Percentiles rank a stretch among this genome's conserved stretches.
These are phyloP conservation scores for Mycena citricolor DNA, from an alignment of 1,284 basidiomycete species.

Conservation along the genomic window DNA sequence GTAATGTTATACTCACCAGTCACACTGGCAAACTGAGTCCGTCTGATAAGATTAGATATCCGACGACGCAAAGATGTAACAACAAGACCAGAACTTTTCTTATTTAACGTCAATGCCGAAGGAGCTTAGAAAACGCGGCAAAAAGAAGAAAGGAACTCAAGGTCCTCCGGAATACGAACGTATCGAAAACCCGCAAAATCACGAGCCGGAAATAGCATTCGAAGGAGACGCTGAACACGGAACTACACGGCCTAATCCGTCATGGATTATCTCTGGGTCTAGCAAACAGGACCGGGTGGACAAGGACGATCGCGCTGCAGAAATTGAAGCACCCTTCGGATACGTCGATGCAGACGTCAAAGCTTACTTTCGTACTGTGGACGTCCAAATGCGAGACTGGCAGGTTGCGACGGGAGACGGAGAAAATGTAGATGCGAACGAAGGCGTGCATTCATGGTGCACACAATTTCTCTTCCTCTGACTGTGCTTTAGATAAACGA, in stretches of 20 bases:
- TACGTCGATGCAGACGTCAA: conserved; percentile 86
- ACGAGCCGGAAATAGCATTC: conserved; percentile 11
- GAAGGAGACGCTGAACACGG: conserved; percentile 23
- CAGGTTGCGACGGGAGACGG: conserved; percentile 59
- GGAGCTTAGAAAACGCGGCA: conserved; percentile 76
- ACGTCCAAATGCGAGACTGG: conserved; percentile 85
- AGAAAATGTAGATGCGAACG: conserved; percentile 65
- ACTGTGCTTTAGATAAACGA: conserved; percentile 59
- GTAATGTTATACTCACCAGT: too few species aligned
- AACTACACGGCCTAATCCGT: too few species aligned
- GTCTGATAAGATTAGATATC: too few species aligned
- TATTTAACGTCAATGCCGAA: conserved; percentile 53
- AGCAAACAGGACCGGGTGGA: too few species aligned
- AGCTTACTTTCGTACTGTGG: conserved; percentile 87
- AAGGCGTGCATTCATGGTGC: conserved; percentile 52
- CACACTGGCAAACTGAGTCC: too few species aligned
- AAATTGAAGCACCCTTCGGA: conserved; percentile 82
- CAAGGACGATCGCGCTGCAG: conserved; percentile 32
- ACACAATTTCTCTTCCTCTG: conserved; percentile 7
- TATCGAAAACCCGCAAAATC: conserved; percentile 7
- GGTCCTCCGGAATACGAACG: conserved; percentile 24
- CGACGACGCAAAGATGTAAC: too few species aligned
- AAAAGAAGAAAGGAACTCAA: conserved; percentile 56
- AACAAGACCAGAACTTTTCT: too few species aligned
- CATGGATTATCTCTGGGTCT: conserved; percentile 61